Percentiles rank a stretch among this genome's conserved stretches.
phyloP scores from a whole-genome alignment of 1,139 yeast genomes.

The Candida albicans region DNA sequence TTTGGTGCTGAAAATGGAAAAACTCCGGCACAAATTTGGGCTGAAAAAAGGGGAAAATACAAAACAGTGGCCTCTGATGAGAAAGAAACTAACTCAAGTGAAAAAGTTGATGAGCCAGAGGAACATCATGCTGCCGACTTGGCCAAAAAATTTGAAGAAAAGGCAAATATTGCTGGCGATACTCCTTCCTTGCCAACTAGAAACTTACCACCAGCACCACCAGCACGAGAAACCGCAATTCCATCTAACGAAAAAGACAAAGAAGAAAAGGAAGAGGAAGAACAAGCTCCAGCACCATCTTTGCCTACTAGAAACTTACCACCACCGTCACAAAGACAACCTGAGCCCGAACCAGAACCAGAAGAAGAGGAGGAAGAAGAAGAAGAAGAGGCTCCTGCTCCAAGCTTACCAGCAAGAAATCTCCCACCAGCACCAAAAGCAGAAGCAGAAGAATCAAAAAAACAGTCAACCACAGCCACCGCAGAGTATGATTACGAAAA shows the following conservation, averaged over 20 bases:
- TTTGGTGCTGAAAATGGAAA: slow-evolving; percentile 76
- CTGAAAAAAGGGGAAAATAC: slow-evolving; percentile 77
- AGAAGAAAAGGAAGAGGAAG: slow-evolving; percentile 17
- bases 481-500: slow-evolving; percentile 70
- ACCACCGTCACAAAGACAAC: slow-evolving; percentile 27
- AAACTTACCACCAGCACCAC: slow-evolving; percentile 30
- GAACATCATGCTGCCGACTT: slow-evolving; percentile 16
- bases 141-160: slow-evolving; percentile 20
- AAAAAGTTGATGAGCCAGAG: slow-evolving; percentile 7
- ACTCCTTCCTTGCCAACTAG: slow-evolving; percentile 19
- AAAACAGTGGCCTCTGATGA: slow-evolving; percentile 40
- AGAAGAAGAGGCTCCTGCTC: slow-evolving; percentile 18
- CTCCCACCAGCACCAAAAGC: slow-evolving; percentile 22
- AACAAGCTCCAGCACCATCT: slow-evolving; percentile 23
- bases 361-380: slow-evolving; percentile 19
- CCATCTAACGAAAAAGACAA: slow-evolving; percentile 22
- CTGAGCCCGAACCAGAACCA: slow-evolving; percentile 21
- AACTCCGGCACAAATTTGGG: slow-evolving; percentile 96
- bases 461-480: slow-evolving; percentile 15
- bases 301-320: slow-evolving; percentile 22
- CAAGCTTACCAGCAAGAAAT: slow-evolving; percentile 22
- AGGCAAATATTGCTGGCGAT: slow-evolving; percentile 17
- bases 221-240: slow-evolving; percentile 20
- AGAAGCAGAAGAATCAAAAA: slow-evolving; percentile 17
- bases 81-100: slow-evolving; percentile 17